These are phyloP conservation scores for Epichloe gansuensis DNA, from an alignment of 2,329 filamentous ascomycete genomes.

Conservation along the genomic window DNA sequence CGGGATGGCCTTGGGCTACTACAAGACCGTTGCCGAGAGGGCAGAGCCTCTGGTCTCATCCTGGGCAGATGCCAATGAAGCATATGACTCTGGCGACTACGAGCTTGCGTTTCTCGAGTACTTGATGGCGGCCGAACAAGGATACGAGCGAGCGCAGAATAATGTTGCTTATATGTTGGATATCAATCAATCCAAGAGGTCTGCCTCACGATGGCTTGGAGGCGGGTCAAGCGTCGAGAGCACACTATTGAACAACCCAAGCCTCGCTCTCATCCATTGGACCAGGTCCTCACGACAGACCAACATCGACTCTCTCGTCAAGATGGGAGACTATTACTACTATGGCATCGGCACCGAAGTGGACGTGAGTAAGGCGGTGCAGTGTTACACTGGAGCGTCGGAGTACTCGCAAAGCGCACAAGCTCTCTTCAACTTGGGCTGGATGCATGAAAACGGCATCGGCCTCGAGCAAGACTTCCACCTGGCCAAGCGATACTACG, in stretches of 20 bases:
- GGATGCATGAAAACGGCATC: constrained; percentile 98
- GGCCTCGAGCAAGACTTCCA: constrained; percentile 93
- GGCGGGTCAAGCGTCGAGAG: constrained; percentile 18
- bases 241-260: constrained; percentile 36
- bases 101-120: constrained; percentile 71
- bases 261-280: constrained; percentile 79
- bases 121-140: constrained; percentile 82
- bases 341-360: constrained; percentile 59
- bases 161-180: constrained; percentile 85
- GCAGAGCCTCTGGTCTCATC: constrained; percentile 63
- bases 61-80: constrained; percentile 70
- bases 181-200: constrained; percentile 42
- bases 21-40: constrained; percentile 65
- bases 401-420: constrained; percentile 89
- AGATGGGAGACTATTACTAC: constrained; percentile 98
- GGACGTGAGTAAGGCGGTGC: constrained; percentile 75
- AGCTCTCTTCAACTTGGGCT: constrained; percentile 91
- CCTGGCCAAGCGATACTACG: constrained; percentile 91
- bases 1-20: constrained; percentile 63
- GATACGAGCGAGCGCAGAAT: constrained; percentile 78
- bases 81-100: constrained; percentile 65
- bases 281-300: constrained; percentile 85
- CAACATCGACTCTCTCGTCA: constrained; percentile 88
- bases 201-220: constrained; percentile 32
- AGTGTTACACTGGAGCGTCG: constrained; percentile 84